Evolutionary conservation across 176 grass and related monocot species (phyloP).

Genomic region (Eragrostis nindensis): DNA sequence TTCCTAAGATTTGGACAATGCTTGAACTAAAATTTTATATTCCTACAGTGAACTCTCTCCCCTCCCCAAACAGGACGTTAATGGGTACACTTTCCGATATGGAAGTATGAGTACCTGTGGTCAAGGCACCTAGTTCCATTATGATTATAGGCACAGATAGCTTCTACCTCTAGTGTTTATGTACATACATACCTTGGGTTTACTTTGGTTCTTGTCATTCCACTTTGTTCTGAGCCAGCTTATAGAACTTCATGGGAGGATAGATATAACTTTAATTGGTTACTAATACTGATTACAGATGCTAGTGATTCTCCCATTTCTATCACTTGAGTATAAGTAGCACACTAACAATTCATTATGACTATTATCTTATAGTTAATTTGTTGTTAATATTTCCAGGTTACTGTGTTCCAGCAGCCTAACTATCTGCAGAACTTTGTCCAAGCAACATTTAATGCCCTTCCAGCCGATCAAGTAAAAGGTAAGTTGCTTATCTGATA

Average conservation of each 20-base stretch:
- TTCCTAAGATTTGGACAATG: too few relatives aligned
- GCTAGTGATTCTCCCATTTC: background rate
- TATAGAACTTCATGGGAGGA: conserved; percentile 4
- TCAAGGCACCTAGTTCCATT: background rate
- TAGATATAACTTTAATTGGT: background rate
- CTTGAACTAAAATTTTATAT: too few relatives aligned
- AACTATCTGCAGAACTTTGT: conserved; percentile 98
- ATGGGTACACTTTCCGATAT: background rate
- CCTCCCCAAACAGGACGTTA: background rate
- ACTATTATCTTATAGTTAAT: conserved; percentile 28
- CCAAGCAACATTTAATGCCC: conserved; percentile 93
- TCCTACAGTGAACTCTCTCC: too few relatives aligned
- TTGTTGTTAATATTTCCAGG: conserved; percentile 57
- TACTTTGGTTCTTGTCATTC: background rate
- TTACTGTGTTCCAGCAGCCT: conserved; percentile 90
- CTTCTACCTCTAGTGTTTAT: conserved; percentile 6
- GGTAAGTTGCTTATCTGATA: conserved; percentile 55
- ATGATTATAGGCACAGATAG: background rate
- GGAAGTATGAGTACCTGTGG: background rate
- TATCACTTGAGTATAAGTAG: background rate
- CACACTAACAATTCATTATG: background rate
- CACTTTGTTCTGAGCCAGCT: conserved; percentile 17
- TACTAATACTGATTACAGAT: background rate
- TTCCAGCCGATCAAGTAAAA: conserved; percentile 84
- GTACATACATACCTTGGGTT: background rate